A percentile compares a stretch with the other conserved stretches of the same genome.
Evolutionary conservation across 768 basidiomycete genomes (phyloP).

Genomic region (Auriscalpium vulgare): DNA sequence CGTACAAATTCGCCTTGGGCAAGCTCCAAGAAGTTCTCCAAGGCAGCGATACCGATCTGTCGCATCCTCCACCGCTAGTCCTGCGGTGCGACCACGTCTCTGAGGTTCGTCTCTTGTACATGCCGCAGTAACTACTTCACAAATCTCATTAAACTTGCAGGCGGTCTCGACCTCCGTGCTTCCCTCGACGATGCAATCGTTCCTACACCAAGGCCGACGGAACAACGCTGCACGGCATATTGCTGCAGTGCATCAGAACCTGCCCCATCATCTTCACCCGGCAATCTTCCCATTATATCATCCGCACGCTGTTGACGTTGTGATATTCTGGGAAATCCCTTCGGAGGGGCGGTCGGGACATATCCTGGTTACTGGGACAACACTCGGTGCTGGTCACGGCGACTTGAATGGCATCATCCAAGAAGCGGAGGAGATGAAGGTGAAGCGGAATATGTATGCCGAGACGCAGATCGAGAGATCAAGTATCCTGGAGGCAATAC

Average conservation of each 20-base stretch:
- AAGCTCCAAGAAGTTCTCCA: conserved; percentile 45
- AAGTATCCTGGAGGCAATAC: conserved; percentile 59
- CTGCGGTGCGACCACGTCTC: conserved; percentile 13
- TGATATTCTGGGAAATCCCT: conserved; percentile 72
- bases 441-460: conserved; percentile 82
- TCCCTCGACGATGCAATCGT: conserved; percentile 29
- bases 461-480: conserved; percentile 74
- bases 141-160: background rate
- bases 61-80: conserved; percentile 17
- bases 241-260: conserved; percentile 41
- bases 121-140: too few species aligned
- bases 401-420: conserved; percentile 53
- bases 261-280: conserved; percentile 43
- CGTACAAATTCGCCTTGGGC: conserved; percentile 40
- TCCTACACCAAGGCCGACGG: conserved; percentile 46
- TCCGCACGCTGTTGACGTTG: conserved; percentile 61
- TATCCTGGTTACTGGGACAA: conserved; percentile 46
- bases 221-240: conserved; percentile 31
- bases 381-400: conserved; percentile 64
- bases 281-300: conserved; percentile 76
- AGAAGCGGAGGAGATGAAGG: conserved; percentile 52
- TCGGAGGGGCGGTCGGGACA: conserved; percentile 54
- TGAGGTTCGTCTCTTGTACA: background rate
- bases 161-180: conserved; percentile 12
- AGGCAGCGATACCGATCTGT: conserved; percentile 24